A percentile compares a stretch with the other conserved stretches of the same genome.
These are phyloP conservation scores for button mushroom (Agaricus bisporus) DNA, from an alignment of 768 basidiomycete species.

Conservation along the genomic window DNA sequence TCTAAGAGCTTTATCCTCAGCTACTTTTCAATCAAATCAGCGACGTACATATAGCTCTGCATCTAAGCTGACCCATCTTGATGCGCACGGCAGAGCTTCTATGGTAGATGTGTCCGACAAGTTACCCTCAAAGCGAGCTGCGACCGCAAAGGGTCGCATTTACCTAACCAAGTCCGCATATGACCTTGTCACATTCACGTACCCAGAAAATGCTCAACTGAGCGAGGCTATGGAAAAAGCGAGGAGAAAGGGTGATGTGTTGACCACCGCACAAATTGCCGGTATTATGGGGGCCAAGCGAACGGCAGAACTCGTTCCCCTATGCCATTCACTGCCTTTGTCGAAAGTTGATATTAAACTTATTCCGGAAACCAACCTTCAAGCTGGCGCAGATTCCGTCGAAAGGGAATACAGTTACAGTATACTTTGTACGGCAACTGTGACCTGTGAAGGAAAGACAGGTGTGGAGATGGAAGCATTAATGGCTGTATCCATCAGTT, in stretches of 20 bases:
- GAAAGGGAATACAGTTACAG: constrained; percentile 28
- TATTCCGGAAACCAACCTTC: constrained; percentile 31
- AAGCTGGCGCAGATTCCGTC: background rate
- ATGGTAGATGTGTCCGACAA: constrained; percentile 85
- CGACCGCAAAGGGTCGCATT: constrained; percentile 74
- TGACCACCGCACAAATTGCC: constrained; percentile 76
- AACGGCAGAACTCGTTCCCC: constrained; percentile 77
- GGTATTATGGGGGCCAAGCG: constrained; percentile 86
- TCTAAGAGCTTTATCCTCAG: background rate
- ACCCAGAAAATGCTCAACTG: constrained; percentile 20
- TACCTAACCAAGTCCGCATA: constrained; percentile 61
- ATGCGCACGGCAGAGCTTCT: constrained; percentile 57
- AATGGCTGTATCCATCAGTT: constrained; percentile 71
- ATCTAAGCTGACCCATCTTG: constrained; percentile 62
- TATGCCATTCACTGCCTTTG: constrained; percentile 81
- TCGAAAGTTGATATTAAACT: constrained; percentile 65
- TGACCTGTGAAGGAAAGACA: constrained; percentile 73
- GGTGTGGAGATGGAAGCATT: constrained; percentile 94
- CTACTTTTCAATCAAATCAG: background rate
- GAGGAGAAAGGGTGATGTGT: constrained; percentile 58
- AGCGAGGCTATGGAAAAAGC: constrained; percentile 43
- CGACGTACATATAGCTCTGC: constrained; percentile 19
- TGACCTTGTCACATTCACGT: constrained; percentile 47
- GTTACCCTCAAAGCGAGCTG: constrained; percentile 50
- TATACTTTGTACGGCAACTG: constrained; percentile 61